Evolutionary conservation across 164 flowering plant genomes (phyloP).

Genomic region (Euptelea pleiosperma): DNA sequence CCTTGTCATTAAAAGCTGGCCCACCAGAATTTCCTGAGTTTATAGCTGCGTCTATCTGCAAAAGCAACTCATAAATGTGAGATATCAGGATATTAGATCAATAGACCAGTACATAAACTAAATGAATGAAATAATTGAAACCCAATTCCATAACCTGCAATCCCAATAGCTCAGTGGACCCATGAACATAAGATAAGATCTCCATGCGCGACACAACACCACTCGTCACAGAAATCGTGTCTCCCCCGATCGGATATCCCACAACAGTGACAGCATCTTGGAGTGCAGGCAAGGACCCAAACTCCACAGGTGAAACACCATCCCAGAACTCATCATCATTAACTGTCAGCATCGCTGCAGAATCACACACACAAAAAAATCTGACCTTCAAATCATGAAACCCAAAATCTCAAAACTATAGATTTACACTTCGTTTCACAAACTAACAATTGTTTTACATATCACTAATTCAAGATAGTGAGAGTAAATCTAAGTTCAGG

Average conservation of each 20-base stretch:
- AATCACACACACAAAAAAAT: background rate
- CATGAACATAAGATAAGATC: conserved; percentile 94
- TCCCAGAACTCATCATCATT: conserved; percentile 94
- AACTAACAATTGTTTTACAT: no score
- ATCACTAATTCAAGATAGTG: no score
- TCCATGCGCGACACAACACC: conserved; percentile 99
- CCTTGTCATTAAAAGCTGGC: conserved; percentile 92
- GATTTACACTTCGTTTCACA: no score
- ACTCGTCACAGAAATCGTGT: conserved; percentile 97
- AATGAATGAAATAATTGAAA: conserved; percentile 1
- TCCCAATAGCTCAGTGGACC: conserved; percentile 94
- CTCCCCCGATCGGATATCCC: conserved; percentile 98
- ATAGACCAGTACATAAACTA: background rate
- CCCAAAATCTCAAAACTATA: background rate
- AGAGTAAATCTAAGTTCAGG: no score
- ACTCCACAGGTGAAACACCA: conserved; percentile 84
- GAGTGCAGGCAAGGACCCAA: conserved; percentile 86
- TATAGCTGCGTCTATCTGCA: conserved; percentile 98
- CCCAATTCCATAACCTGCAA: conserved; percentile 58
- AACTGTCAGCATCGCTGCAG: conserved; percentile 89
- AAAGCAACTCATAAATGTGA: conserved; percentile 14
- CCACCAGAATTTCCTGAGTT: conserved; percentile 99
- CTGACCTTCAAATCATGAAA: background rate
- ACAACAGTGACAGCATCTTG: conserved; percentile 99
- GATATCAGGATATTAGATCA: conserved; percentile 2